phyloP scores from a whole-genome alignment of 2,329 filamentous ascomycete species.

The Sarocladium kiliense region DNA sequence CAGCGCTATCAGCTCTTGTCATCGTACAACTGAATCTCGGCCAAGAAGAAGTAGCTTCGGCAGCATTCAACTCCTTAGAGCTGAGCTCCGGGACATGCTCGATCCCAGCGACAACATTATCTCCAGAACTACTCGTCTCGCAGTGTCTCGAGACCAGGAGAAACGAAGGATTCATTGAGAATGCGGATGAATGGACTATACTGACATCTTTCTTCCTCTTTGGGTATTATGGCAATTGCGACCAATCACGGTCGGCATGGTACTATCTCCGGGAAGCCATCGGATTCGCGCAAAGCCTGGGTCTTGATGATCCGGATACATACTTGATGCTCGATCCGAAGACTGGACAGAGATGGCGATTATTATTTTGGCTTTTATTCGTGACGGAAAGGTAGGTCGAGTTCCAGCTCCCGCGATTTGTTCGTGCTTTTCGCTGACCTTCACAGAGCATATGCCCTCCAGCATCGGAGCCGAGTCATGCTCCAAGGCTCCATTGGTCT shows the following conservation, averaged over 20 bases:
- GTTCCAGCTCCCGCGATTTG: too few species aligned
- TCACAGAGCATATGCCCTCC: slow-evolving; percentile 17
- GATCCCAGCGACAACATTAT: neutral
- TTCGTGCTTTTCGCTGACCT: too few species aligned
- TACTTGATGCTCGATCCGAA: slow-evolving; percentile 12
- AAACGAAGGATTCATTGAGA: slow-evolving; percentile 12
- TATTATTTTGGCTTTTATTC: slow-evolving; percentile 18
- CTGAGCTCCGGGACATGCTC: neutral
- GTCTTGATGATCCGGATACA: slow-evolving; percentile 13
- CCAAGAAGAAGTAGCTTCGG: neutral
- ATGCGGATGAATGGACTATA: slow-evolving; percentile 16
- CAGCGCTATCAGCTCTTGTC: slow-evolving; percentile 16
- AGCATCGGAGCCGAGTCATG: slow-evolving; percentile 14
- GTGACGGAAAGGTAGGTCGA: slow-evolving; percentile 16
- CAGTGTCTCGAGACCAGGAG: slow-evolving; percentile 13
- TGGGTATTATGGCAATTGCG: slow-evolving; percentile 15
- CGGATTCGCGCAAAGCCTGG: slow-evolving; percentile 15
- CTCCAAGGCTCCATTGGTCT: slow-evolving; percentile 15
- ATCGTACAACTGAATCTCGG: slow-evolving; percentile 16
- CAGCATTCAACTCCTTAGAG: neutral
- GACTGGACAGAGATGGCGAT: slow-evolving; percentile 13
- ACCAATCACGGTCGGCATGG: slow-evolving; percentile 14
- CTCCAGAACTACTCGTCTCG: slow-evolving; percentile 13
- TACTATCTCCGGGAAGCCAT: slow-evolving; percentile 19
- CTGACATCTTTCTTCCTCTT: slow-evolving; percentile 18